These are phyloP conservation scores for Ophiostoma quercus DNA, from an alignment of 2,329 filamentous ascomycete genomes.

Conservation along the genomic window DNA sequence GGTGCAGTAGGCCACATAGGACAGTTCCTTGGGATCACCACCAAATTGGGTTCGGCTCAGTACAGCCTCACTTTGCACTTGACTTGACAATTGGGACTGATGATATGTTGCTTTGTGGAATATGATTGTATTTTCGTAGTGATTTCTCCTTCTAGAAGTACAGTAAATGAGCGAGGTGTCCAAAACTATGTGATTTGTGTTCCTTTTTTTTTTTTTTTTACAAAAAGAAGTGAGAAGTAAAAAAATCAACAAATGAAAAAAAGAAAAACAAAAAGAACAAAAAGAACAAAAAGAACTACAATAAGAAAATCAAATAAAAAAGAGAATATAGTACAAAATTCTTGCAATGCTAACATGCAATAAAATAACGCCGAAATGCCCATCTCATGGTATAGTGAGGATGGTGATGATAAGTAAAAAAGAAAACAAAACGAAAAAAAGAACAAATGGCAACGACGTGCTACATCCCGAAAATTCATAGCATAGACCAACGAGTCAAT, in stretches of 20 bases:
- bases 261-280: not conserved
- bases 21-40: too few relatives aligned
- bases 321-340: not conserved
- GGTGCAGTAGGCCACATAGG: too few relatives aligned
- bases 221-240: too few relatives aligned
- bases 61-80: not conserved
- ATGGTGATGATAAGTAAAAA: conserved; percentile 1
- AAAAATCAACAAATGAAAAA: too few relatives aligned
- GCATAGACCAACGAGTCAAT: not conserved
- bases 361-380: not conserved
- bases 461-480: not conserved
- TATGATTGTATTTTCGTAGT: not conserved
- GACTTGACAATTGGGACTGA: not conserved
- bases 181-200: not conserved
- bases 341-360: not conserved
- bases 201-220: not conserved
- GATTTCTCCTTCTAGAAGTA: not conserved
- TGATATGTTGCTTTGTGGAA: not conserved
- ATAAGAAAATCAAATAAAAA: not conserved
- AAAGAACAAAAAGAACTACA: not conserved
- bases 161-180: not conserved
- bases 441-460: not conserved
- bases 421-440: not conserved
- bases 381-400: not conserved
- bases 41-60: not conserved